Percentiles rank a stretch among this genome's conserved stretches.
Evolutionary conservation across 2,329 filamentous ascomycete genomes (phyloP).

Genomic region (Trichophyton benhamiae): DNA sequence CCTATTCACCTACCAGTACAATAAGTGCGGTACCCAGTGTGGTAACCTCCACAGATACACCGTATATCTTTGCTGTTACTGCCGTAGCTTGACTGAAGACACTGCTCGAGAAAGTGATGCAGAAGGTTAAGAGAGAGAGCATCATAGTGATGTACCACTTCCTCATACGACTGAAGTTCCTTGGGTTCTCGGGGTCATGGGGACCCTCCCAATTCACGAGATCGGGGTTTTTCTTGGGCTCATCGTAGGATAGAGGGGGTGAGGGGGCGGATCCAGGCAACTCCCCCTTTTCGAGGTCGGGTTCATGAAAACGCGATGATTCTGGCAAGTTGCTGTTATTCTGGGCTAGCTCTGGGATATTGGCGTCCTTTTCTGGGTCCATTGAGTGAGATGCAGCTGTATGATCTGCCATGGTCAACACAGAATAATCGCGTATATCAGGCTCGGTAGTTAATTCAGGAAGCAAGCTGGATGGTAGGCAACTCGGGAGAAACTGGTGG

Average conservation of each 20-base stretch:
- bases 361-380: background rate
- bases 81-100: conserved; percentile 35
- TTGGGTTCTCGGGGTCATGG: conserved; percentile 60
- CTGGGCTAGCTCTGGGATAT: background rate
- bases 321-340: background rate
- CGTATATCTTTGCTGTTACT: conserved; percentile 32
- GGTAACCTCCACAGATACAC: conserved; percentile 38
- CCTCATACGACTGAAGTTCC: conserved; percentile 46
- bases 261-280: background rate
- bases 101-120: conserved; percentile 37
- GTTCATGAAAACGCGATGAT: background rate
- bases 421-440: background rate
- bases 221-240: conserved; percentile 9
- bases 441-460: background rate
- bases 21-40: conserved; percentile 40
- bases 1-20: conserved; percentile 23
- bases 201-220: conserved; percentile 67
- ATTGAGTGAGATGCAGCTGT: background rate
- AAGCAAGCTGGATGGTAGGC: background rate
- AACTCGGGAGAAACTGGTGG: background rate
- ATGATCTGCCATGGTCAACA: background rate
- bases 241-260: background rate
- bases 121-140: conserved; percentile 34
- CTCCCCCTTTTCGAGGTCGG: background rate
- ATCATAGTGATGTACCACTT: conserved; percentile 35